Base-by-base conservation (phyloP, 2,329 filamentous ascomycete genomes). In the Paecilomyces dactylethromorphus region DNA sequence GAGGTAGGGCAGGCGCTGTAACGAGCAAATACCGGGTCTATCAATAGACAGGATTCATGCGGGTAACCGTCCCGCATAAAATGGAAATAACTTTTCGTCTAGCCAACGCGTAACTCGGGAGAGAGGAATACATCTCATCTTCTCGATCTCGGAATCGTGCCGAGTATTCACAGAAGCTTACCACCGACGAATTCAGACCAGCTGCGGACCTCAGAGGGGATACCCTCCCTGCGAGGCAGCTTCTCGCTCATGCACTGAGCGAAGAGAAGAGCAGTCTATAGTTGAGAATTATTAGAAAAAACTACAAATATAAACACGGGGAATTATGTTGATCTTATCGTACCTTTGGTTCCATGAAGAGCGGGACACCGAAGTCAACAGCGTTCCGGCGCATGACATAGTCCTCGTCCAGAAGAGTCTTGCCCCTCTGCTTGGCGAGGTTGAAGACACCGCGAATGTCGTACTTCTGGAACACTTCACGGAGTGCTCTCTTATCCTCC, bases 341-440 rank as follows among this genome's bases (percentile, higher is more conserved):
- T 81, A 95, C 92, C 88, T 94, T 93, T 57, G 92, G 91, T 81
- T 97, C 93, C 92, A 97, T 97, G 77, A 99, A 97, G 58, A 99
- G 82, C 54, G 94, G 94, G 32, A 97, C 92, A 67, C 93, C 93
- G 75, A 99, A 99, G 79, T 99, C 94, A 58, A 99, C 94, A 29
- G 94, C 94, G 72, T 99, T 99, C 74, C 94, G 87, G 70, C 94
- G 87, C 93, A 97, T 97, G 59, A 99, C 92, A 70, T 99, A 99
- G 81, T 99, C 92, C 71, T 95, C 91, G 72, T 99, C 94, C 62
- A 90, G 80, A 61, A 91, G 82, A 39, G 89, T 93, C 82, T 90
- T 92, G 61, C 87, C 94, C 71, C 92, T 84, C 66, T 84, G 85
- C 76, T 89, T 86, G 60, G 93, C 92, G 69, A 99, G 80, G 82